These are phyloP conservation scores for Mortierella sp. DNA, from an alignment of 371 early-diverging fungal species.

Conservation along the genomic window DNA sequence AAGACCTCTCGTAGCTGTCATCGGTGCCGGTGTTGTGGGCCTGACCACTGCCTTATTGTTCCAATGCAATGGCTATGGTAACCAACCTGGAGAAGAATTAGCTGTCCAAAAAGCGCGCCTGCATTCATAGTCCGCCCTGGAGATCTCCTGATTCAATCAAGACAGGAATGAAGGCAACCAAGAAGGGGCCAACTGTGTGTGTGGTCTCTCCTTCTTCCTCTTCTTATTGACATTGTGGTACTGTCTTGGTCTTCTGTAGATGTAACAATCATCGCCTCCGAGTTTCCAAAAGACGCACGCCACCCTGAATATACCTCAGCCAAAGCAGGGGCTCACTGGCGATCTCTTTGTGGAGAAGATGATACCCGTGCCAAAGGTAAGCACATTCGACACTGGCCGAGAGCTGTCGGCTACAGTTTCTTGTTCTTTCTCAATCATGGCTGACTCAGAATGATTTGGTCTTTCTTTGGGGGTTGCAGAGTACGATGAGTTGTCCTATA, in stretches of 20 bases:
- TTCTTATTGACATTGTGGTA: background rate
- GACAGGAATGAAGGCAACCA: too few species aligned
- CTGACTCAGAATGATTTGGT: background rate
- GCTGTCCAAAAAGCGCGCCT: too few species aligned
- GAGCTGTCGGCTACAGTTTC: background rate
- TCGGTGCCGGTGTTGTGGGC: constrained; percentile 84
- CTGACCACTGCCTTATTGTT: constrained; percentile 70
- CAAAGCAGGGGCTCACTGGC: constrained; percentile 84
- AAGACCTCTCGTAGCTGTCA: constrained; percentile 51
- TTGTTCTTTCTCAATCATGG: background rate
- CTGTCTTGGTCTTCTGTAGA: constrained; percentile 19
- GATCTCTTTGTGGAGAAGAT: constrained; percentile 62
- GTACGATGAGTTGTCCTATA: constrained; percentile 43
- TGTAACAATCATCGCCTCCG: constrained; percentile 67
- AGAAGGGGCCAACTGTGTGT: too few species aligned
- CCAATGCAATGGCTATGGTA: constrained; percentile 61
- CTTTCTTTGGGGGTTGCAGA: constrained; percentile 7
- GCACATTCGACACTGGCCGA: background rate
- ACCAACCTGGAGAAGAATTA: background rate
- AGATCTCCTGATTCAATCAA: too few species aligned
- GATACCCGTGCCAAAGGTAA: constrained; percentile 54
- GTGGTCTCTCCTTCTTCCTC: background rate
- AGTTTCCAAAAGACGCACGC: constrained; percentile 63
- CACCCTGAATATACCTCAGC: constrained; percentile 74
- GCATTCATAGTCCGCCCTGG: too few species aligned